Evolutionary conservation across 805 yeast genomes (phyloP).

Genomic region (Candida ovalis): DNA sequence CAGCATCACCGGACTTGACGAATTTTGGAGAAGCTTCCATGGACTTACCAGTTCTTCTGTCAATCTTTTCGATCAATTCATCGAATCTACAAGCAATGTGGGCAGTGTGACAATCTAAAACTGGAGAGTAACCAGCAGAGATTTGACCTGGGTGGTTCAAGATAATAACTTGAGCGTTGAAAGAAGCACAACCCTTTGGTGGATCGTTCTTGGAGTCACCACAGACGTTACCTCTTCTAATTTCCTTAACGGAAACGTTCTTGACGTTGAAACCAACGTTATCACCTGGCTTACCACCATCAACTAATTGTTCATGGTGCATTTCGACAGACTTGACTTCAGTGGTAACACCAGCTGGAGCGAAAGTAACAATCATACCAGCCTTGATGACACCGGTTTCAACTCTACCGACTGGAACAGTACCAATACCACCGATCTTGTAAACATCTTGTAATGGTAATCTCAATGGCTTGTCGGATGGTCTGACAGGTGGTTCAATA

Average conservation of each 20-base stretch:
- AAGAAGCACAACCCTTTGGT: constrained; percentile 73
- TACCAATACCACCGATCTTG: constrained; percentile 91
- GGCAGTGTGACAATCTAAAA: constrained; percentile 88
- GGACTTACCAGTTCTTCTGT: constrained; percentile 91
- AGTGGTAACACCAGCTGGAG: constrained; percentile 89
- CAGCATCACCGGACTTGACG: constrained; percentile 96
- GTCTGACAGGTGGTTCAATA: constrained; percentile 76
- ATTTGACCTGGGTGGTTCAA: constrained; percentile 92
- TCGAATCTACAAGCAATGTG: constrained; percentile 89
- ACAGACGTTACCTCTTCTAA: constrained; percentile 90
- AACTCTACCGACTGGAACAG: constrained; percentile 92
- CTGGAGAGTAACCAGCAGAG: constrained; percentile 89
- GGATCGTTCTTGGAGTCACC: constrained; percentile 91
- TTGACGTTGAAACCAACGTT: constrained; percentile 87
- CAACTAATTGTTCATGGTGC: constrained; percentile 78
- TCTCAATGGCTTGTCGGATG: constrained; percentile 83
- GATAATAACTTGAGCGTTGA: constrained; percentile 74
- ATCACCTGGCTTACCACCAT: constrained; percentile 93
- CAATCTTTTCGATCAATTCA: constrained; percentile 74
- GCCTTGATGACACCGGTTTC: constrained; percentile 91
- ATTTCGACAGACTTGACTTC: constrained; percentile 87
- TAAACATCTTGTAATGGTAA: constrained; percentile 88
- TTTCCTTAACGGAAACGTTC: constrained; percentile 85
- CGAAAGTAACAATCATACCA: constrained; percentile 85
- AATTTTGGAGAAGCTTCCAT: constrained; percentile 87